Conservation (phyloP, 2,329 filamentous ascomycete genomes). For the Aspergillus intermedius region DNA sequence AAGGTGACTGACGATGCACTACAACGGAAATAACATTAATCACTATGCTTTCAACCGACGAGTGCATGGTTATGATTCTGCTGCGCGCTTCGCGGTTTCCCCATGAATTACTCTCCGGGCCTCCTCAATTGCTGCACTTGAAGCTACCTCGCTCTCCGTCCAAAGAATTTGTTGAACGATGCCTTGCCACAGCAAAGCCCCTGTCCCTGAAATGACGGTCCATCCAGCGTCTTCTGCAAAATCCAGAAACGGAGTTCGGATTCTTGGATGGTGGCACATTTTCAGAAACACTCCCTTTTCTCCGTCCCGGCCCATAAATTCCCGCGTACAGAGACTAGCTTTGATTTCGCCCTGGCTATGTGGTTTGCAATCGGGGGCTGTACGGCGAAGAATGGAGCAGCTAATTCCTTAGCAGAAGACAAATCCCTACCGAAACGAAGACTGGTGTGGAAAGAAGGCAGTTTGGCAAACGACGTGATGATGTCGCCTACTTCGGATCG, state of each 20-base stretch:
- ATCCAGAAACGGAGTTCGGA: slow-evolving; percentile 24
- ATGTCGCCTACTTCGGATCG: slow-evolving; percentile 15
- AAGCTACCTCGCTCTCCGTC: not conserved
- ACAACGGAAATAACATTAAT: no score
- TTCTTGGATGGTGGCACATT: slow-evolving; percentile 41
- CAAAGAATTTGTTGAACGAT: not conserved
- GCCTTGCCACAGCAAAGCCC: not conserved
- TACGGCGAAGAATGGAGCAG: slow-evolving; percentile 13
- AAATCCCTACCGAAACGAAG: slow-evolving; percentile 4
- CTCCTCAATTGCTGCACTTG: not conserved
- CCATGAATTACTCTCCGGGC: no score
- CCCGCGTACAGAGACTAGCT: slow-evolving; percentile 2
- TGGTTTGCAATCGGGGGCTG: slow-evolving; percentile 14
- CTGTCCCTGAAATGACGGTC: not conserved
- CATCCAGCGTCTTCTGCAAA: slow-evolving; percentile 2
- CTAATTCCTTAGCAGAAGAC: slow-evolving; percentile 4
- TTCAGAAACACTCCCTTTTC: slow-evolving; percentile 33
- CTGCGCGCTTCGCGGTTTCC: no score
- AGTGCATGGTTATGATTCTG: no score
- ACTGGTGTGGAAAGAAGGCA: slow-evolving; percentile 6
- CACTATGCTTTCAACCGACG: no score
- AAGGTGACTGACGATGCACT: no score
- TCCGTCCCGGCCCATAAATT: slow-evolving; percentile 17
- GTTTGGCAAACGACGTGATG: slow-evolving; percentile 9
- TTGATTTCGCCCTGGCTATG: slow-evolving; percentile 10